These are phyloP conservation scores for Lentinula aciculospora DNA, from an alignment of 768 basidiomycete species.

Conservation along the genomic window DNA sequence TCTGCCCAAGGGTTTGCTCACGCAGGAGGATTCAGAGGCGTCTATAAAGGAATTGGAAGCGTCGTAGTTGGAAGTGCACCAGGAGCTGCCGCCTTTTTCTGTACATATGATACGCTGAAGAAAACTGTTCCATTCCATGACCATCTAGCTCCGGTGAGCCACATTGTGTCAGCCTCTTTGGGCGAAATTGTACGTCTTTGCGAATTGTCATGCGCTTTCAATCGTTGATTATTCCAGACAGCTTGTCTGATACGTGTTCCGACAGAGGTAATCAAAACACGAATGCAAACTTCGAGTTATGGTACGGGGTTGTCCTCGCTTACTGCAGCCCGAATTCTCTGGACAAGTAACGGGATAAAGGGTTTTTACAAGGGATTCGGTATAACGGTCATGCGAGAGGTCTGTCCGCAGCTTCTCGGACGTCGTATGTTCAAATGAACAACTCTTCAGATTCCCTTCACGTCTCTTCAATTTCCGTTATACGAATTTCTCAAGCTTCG, in stretches of 20 bases:
- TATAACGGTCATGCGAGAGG: constrained; percentile 70
- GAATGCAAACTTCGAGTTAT: constrained; percentile 83
- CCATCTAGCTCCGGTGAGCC: constrained; percentile 56
- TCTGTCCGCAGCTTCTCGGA: constrained; percentile 20
- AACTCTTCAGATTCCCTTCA: constrained; percentile 80
- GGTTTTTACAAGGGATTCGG: constrained; percentile 91
- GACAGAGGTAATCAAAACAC: constrained; percentile 93
- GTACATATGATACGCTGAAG: constrained; percentile 89
- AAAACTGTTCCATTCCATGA: constrained; percentile 56
- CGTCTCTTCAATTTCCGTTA: constrained; percentile 91
- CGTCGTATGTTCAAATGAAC: neutral
- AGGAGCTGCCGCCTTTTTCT: constrained; percentile 94
- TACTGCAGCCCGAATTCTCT: constrained; percentile 48
- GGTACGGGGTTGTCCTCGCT: constrained; percentile 55
- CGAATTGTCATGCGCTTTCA: neutral
- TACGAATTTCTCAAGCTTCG: constrained; percentile 82
- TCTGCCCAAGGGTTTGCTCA: constrained; percentile 78
- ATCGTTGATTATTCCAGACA: constrained; percentile 35
- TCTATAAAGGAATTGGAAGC: constrained; percentile 93
- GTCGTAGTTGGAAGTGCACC: constrained; percentile 94
- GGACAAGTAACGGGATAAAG: constrained; percentile 55
- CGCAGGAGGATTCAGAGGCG: constrained; percentile 84
- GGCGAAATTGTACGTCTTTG: constrained; percentile 27
- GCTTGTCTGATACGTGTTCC: constrained; percentile 93
- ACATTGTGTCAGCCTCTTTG: constrained; percentile 23